Percentiles rank a stretch among this genome's conserved stretches.
Conservation (phyloP, 106 monocot species). For the Platanthera guangdongensis region DNA sequence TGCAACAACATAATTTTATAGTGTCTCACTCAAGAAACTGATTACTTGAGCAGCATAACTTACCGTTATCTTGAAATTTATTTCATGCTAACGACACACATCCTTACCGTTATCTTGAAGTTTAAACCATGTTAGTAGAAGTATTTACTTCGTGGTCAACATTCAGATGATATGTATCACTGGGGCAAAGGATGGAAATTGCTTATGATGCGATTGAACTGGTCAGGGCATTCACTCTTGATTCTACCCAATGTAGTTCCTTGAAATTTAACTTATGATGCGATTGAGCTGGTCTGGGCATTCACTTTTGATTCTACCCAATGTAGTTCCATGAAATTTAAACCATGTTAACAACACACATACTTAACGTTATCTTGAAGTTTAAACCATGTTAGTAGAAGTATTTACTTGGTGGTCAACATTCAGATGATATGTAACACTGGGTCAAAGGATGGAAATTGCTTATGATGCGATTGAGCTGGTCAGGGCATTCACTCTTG, state of each 20-base stretch:
- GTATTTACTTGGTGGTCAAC: neutral
- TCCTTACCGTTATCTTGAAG: no score
- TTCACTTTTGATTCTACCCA: no score
- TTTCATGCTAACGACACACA: no score
- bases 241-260: no score
- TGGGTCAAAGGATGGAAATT: neutral
- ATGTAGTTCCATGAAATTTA: no score
- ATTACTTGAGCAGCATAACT: no score
- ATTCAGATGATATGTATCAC: neutral
- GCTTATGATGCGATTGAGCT: neutral
- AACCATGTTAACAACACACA: no score
- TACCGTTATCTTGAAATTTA: neutral
- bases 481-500: neutral
- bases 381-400: neutral
- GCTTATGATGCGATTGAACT: neutral
- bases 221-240: no score
- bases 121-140: neutral
- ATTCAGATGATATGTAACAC: neutral
- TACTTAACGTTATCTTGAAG: no score
- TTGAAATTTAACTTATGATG: neutral
- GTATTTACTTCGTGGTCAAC: neutral
- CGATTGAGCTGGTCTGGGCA: neutral
- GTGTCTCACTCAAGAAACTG: no score
- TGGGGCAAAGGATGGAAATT: neutral
- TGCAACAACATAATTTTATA: no score